Conservation (phyloP, 352 stramenopile genomes). For the Saprolegnia parasitica region DNA sequence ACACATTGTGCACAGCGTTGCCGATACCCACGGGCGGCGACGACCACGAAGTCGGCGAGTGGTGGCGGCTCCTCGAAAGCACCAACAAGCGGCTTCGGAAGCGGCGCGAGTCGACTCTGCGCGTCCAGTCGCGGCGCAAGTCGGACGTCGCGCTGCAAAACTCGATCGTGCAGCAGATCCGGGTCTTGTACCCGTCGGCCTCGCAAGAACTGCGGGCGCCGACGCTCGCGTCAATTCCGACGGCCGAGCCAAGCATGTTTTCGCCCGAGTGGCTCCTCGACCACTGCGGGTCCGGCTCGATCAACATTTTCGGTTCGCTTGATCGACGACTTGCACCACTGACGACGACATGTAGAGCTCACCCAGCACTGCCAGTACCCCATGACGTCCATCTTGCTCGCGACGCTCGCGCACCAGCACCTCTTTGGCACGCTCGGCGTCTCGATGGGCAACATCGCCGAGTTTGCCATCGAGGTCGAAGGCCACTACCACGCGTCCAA, state of each 20-base stretch:
- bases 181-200: background rate
- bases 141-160: background rate
- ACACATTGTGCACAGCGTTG: constrained; percentile 30
- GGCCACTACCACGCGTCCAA: constrained; percentile 62
- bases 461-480: constrained; percentile 65
- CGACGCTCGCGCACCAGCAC: constrained; percentile 60
- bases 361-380: constrained; percentile 41
- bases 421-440: constrained; percentile 54
- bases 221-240: constrained; percentile 27
- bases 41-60: constrained; percentile 32
- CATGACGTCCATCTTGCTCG: constrained; percentile 57
- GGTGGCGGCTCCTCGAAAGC: constrained; percentile 53
- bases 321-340: background rate
- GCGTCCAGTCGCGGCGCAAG: background rate
- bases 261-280: constrained; percentile 41
- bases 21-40: constrained; percentile 29
- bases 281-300: constrained; percentile 34
- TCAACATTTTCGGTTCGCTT: constrained; percentile 49
- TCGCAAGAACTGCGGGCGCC: constrained; percentile 23
- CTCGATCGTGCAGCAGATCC: constrained; percentile 1
- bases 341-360: constrained; percentile 22
- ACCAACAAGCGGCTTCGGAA: constrained; percentile 43
- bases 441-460: constrained; percentile 44
- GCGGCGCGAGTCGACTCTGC: constrained; percentile 32
- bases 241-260: constrained; percentile 31